Base-by-base conservation (phyloP, 1,139 yeast species). In the Diutina rugosa region DNA sequence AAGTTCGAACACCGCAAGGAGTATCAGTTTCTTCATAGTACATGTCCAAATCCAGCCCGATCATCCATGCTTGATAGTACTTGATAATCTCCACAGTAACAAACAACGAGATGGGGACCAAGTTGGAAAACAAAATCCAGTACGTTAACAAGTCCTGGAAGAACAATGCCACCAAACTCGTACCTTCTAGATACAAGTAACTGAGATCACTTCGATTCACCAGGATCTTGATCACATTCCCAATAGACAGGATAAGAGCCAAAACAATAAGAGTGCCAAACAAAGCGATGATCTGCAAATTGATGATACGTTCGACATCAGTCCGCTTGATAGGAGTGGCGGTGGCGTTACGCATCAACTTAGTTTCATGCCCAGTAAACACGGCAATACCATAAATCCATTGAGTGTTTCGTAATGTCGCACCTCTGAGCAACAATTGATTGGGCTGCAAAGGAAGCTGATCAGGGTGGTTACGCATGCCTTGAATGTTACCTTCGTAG, bases 291-390 rank as follows among this genome's bases (percentile, higher is more conserved):
- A 93, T 93, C 69, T 95, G 99, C 64, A 89, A 72, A 68, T 95
- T 95, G 62, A 95, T 91, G 70, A 91, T 89, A 69, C 96, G 82
- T 73, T 95, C 99, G 14, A 95, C 98, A 32, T 96, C 97, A 1
- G 99, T 95, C 65, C 96, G 80, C 67, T 95, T 95, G 64, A 95
- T 95, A 4, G 99, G 99, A 1, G 99, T 86, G 3, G 99, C 97
- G 1, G 98, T 91, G 14, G 99, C 99, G 72, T 95, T 95, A 67
- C 99, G 82, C 99, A 95, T 93, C 61, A 95, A 78, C 66, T 95
- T 95, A 0, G 99, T 93, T 71, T 95, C 99, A 68, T 95, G 99
- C 32, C 99, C 99, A 0, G 99, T 95, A 67, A 93, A 95, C 1
- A 93, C 82, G 2, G 89, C 97, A 54, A 90, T 78, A 35, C 99